Evolutionary conservation across 495 filamentous ascomycete genomes (phyloP).

Genomic region (Bombardia bombarda): DNA sequence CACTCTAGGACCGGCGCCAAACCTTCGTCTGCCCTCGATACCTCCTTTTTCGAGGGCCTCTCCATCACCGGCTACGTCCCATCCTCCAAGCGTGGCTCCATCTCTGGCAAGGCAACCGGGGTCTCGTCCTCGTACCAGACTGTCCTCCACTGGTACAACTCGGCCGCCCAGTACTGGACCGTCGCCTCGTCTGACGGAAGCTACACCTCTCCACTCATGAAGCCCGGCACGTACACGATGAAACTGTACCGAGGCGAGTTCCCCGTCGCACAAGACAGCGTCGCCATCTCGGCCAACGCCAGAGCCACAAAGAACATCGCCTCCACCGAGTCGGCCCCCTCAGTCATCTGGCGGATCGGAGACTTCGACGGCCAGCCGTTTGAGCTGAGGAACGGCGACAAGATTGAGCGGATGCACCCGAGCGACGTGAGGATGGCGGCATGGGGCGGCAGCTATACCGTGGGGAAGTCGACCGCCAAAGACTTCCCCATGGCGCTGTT

Average conservation of each 20-base stretch:
- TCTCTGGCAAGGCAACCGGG: slow-evolving; percentile 45
- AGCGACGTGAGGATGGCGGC: slow-evolving; percentile 46
- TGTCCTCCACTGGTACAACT: slow-evolving; percentile 58
- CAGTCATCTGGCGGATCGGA: slow-evolving; percentile 50
- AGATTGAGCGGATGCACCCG: slow-evolving; percentile 54
- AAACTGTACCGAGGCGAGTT: slow-evolving; percentile 52
- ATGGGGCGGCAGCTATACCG: slow-evolving; percentile 47
- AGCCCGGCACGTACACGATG: slow-evolving; percentile 55
- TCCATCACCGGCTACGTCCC: slow-evolving; percentile 47
- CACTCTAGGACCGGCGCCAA: slow-evolving; percentile 38
- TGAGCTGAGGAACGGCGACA: slow-evolving; percentile 51
- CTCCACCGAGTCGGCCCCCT: slow-evolving; percentile 35
- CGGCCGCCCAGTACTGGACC: slow-evolving; percentile 53
- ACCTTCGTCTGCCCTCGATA: slow-evolving; percentile 37
- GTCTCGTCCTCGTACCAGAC: slow-evolving; percentile 37
- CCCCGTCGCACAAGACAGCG: slow-evolving; percentile 35
- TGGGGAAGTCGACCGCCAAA: slow-evolving; percentile 36
- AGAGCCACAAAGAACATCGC: slow-evolving; percentile 39
- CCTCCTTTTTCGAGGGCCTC: slow-evolving; percentile 46
- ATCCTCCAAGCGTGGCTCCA: slow-evolving; percentile 37
- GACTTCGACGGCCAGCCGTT: slow-evolving; percentile 49
- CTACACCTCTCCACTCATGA: slow-evolving; percentile 56
- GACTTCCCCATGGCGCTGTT: slow-evolving; percentile 56
- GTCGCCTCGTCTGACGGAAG: slow-evolving; percentile 30
- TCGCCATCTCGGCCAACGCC: slow-evolving; percentile 40